A percentile compares a stretch with the other conserved stretches of the same genome.
Conservation (phyloP, 495 filamentous ascomycete genomes). For the Paragyromitra xinjiangensis region DNA sequence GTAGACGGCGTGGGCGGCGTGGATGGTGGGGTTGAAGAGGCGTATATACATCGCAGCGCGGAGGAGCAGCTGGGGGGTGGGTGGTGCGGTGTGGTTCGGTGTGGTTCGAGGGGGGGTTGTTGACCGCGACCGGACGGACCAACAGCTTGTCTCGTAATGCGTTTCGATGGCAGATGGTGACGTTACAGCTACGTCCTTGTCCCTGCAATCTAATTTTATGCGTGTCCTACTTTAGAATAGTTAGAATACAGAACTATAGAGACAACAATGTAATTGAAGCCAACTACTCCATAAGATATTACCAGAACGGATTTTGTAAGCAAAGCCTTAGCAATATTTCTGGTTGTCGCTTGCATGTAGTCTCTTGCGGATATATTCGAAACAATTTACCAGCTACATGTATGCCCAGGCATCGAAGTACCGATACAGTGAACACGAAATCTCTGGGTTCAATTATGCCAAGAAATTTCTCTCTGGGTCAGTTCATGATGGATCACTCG, state of each 20-base stretch:
- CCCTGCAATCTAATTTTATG: slow-evolving; percentile 24
- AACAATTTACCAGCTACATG: too few relatives aligned
- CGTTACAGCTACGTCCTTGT: slow-evolving; percentile 33
- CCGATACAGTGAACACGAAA: too few relatives aligned
- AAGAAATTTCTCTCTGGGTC: too few relatives aligned
- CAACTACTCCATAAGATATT: too few relatives aligned
- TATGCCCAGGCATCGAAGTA: too few relatives aligned
- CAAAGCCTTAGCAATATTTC: too few relatives aligned
- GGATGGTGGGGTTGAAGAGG: slow-evolving; percentile 12
- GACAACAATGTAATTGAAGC: not conserved
- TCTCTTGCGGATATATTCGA: too few relatives aligned
- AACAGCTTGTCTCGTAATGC: slow-evolving; percentile 18
- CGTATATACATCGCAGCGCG: slow-evolving; percentile 13
- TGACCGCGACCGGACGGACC: slow-evolving; percentile 16
- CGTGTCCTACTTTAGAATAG: slow-evolving; percentile 11
- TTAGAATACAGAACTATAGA: not conserved
- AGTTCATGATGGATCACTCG: too few relatives aligned
- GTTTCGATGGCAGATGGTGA: slow-evolving; percentile 17
- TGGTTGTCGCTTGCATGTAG: too few relatives aligned
- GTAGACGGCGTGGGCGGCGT: not conserved
- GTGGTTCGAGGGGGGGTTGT: not conserved
- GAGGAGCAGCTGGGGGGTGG: not conserved
- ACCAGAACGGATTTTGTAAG: too few relatives aligned
- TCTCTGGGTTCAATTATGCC: too few relatives aligned
- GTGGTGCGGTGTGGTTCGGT: slow-evolving; percentile 20